Conservation (phyloP, 2,329 filamentous ascomycete species). For the Apiospora pterosperma region DNA sequence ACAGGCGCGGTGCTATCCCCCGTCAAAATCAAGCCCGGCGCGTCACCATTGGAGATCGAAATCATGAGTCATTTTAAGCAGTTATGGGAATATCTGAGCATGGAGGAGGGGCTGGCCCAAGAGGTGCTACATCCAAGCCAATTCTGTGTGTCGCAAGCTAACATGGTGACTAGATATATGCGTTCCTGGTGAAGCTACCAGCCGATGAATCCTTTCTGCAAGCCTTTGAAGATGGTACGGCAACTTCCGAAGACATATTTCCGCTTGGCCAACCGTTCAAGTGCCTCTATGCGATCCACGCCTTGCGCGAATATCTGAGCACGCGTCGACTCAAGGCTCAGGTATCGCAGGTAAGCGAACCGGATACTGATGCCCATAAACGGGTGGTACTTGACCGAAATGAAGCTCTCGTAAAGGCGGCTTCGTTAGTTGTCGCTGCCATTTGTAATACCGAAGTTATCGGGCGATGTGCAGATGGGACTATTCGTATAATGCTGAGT, state of each 20-base stretch:
- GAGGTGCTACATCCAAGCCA: conserved; percentile 48
- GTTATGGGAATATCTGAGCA: conserved; percentile 75
- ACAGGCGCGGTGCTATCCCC: conserved; percentile 41
- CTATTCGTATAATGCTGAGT: conserved; percentile 46
- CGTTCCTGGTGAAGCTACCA: conserved; percentile 68
- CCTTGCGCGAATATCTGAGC: conserved; percentile 61
- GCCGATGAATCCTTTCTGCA: conserved; percentile 60
- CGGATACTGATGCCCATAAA: conserved; percentile 17
- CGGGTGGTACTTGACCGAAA: conserved; percentile 22
- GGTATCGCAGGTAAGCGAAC: conserved; percentile 20
- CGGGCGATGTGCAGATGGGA: conserved; percentile 37
- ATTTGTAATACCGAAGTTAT: conserved; percentile 56
- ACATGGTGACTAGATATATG: conserved; percentile 52
- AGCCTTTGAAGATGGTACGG: conserved; percentile 51
- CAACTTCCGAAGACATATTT: conserved; percentile 61
- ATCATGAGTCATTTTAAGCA: conserved; percentile 80
- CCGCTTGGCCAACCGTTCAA: conserved; percentile 68
- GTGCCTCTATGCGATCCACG: conserved; percentile 68
- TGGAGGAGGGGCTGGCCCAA: conserved; percentile 66
- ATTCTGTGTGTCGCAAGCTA: conserved; percentile 9
- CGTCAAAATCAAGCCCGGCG: conserved; percentile 45
- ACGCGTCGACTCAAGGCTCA: conserved; percentile 25
- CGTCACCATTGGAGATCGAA: conserved; percentile 68
- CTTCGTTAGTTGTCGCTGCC: conserved; percentile 56
- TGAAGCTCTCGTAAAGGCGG: conserved; percentile 38